Base-by-base conservation (phyloP, 164 flowering plant genomes). In the Vitis cinerea region DNA sequence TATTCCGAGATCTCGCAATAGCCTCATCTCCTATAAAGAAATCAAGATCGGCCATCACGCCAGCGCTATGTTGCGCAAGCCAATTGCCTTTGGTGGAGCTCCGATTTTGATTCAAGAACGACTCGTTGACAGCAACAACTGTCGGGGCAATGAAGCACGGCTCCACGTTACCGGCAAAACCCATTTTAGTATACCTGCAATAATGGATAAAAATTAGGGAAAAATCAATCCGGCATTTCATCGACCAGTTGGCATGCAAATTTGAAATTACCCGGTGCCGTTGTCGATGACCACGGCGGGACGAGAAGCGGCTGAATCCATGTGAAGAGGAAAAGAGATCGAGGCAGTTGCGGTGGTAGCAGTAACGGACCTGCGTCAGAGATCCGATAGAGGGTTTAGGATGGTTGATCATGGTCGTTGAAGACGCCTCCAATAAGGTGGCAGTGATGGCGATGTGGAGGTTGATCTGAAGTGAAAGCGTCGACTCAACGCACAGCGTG, bases 1-100 rank as follows among this genome's bases (percentile, higher is more conserved):
- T 92, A 30, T 92, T 84, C 80, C 89, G 73, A 59, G 97, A 89
- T 78, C 82, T 83, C 9, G 89, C 64, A 50, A 89, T 12, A 2
- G 97, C 99, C 63, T 96, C 99, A 3, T 96, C 99, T 44, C 99
- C 99, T 29, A 96, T 85, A 70, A 75, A 90, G 80, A 87, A 96
- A 82, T 96, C 99, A 12, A 96, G 93, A 88, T 96, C 99, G 17
- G 99, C 98, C 99, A 93, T 93, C 2, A 96, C 98, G 7, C 99
- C 98, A 0, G 99, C 98, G 64, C 83, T 91, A 70, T 96, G 91
- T 73, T 96, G 97, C 10, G 97, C 88, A 9, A 86, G 70, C 97
- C 91, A 87, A 75, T 88, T 93, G 30, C 86, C 81, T 71, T 93
- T 93, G 3, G 78, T 76, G 10, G 92, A 77, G 59, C 71, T 75